Percentiles rank a stretch among this genome's conserved stretches.
These are phyloP conservation scores for Papiliotrema fonsecae DNA, from an alignment of 1,284 basidiomycete species.

Conservation along the genomic window DNA sequence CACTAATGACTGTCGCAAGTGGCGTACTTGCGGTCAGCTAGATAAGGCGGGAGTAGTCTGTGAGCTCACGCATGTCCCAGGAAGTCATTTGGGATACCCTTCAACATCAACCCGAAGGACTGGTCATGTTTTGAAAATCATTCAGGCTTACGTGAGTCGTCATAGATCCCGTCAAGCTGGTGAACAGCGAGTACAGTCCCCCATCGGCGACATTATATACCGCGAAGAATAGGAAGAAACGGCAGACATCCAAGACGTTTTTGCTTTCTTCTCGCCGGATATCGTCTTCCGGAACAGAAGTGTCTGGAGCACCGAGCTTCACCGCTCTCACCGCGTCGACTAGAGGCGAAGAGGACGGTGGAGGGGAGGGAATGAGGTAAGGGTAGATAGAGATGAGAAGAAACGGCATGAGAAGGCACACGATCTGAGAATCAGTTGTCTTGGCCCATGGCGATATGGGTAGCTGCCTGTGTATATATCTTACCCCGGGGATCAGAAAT, in stretches of 20 bases:
- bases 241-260: neutral
- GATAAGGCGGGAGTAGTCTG: neutral
- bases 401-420: neutral
- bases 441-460: neutral
- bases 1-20: slow-evolving; percentile 16
- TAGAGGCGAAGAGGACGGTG: neutral
- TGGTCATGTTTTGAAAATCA: neutral
- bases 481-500: slow-evolving; percentile 15
- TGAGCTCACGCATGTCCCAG: slow-evolving; percentile 19
- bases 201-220: slow-evolving; percentile 5
- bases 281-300: neutral
- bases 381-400: neutral
- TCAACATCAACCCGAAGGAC: neutral
- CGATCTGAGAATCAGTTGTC: neutral
- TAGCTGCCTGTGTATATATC: too few species aligned
- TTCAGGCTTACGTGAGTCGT: slow-evolving; percentile 18
- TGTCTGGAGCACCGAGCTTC: neutral
- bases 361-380: neutral
- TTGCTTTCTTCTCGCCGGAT: neutral
- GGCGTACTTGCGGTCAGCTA: slow-evolving; percentile 17
- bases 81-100: slow-evolving; percentile 29
- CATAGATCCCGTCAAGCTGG: slow-evolving; percentile 22
- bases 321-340: neutral
- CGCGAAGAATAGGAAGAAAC: slow-evolving; percentile 3
- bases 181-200: slow-evolving; percentile 19